Base-by-base conservation (phyloP, 2,329 filamentous ascomycete genomes). In the Trichoderma hamatum region DNA sequence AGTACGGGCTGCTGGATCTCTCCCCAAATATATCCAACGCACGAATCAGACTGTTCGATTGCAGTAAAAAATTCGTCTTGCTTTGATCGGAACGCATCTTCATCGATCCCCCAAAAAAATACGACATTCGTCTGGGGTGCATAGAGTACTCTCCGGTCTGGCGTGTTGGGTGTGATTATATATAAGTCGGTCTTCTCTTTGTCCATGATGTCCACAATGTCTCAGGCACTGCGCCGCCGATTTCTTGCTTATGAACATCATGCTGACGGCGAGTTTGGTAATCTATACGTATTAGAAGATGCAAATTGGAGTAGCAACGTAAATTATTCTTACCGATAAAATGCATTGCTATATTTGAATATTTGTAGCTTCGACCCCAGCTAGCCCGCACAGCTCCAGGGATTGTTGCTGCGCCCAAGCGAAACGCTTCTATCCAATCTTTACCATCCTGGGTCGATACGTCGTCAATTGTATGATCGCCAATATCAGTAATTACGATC, bases 311-410 rank as follows among this genome's bases (percentile, higher is more conserved):
- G 21, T 6, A 16, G 24, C 49, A 28, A 16, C 5, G 5, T 28
- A 28, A 52, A 28, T 7, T 13, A 11, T 19, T 26, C 32, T 36
- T 59, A 59, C 55, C 55, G 2, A 59, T 59, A 9, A 59, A 59
- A 26, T 59, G 55, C 55, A 59, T 59, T 13, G 32, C 55, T 9
- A 59, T 59, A 24, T 59, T 59, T 5, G 55, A 34, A 5, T 59
- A 32, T 59, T 36, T 59, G 13, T 59, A 59, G 21, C 55, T 59
- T 59, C 55, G 55, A 10, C 55, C 55, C 55, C 55, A 59, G 32
- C 55, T 24, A 11, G 55, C 32, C n/a, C 55, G 21, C 13, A 59
- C 55, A 59, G 16, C 55, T 9, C 55, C 55, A 21, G 32, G 55
- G 21, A 59, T 59, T 16, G n/a, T 14, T 39, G 39, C 55, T 26